phyloP scores from a whole-genome alignment of 768 basidiomycete species.

The Gymnopilus junonius region DNA sequence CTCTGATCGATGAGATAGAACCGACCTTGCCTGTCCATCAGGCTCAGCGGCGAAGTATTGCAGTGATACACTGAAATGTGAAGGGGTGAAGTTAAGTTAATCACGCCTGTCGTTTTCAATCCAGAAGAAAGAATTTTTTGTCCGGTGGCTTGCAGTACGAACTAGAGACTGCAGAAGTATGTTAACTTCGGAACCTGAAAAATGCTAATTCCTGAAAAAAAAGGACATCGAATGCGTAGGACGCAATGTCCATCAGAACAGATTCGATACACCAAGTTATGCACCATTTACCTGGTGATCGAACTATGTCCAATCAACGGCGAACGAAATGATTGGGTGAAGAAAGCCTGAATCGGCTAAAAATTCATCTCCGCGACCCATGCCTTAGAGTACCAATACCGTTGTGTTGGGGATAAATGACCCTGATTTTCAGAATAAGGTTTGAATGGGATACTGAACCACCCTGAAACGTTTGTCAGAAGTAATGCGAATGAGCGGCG shows the following conservation, averaged over 20 bases:
- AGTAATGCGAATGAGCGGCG: background rate
- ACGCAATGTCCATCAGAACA: background rate
- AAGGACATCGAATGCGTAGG: background rate
- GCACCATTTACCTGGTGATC: conserved; percentile 1
- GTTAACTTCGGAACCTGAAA: background rate
- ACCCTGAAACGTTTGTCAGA: background rate
- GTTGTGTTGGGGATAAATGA: background rate
- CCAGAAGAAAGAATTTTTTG: background rate
- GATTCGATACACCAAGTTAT: background rate
- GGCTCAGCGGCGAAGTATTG: background rate
- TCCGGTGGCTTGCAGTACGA: background rate
- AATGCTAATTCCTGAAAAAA: background rate
- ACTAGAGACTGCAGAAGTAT: background rate
- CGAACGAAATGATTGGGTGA: background rate
- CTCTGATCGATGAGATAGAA: background rate
- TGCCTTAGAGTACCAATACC: background rate
- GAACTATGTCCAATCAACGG: background rate
- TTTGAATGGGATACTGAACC: background rate
- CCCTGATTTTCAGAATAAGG: conserved; percentile 3
- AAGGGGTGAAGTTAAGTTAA: background rate
- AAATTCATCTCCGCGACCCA: conserved; percentile 5
- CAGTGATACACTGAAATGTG: background rate
- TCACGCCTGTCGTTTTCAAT: background rate
- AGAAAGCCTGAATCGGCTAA: background rate
- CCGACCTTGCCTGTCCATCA: background rate